Conservation (phyloP, 495 filamentous ascomycete species). For the Pyronema omphalodes region DNA sequence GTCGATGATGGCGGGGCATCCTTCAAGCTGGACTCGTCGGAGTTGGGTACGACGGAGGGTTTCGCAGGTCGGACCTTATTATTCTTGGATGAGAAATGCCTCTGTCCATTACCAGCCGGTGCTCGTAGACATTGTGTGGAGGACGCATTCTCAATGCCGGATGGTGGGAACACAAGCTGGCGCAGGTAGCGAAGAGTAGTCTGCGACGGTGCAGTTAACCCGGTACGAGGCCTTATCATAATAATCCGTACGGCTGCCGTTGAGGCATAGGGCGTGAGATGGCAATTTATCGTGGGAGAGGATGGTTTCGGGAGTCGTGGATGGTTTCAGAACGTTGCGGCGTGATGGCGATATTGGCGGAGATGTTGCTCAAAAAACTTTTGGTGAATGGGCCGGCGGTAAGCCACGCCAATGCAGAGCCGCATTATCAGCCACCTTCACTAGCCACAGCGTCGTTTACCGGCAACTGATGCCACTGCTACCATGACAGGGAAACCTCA, state of each 20-base stretch:
- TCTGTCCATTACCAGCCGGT: background rate
- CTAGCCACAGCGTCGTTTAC: no score
- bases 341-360: background rate
- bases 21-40: no score
- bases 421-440: background rate
- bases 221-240: constrained; percentile 7
- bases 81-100: no score
- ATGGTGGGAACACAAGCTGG: constrained; percentile 15
- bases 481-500: no score
- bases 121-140: background rate
- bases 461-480: no score
- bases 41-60: no score
- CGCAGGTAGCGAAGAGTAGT: constrained; percentile 18
- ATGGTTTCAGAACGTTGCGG: background rate
- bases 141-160: background rate
- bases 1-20: no score
- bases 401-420: background rate
- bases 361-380: background rate
- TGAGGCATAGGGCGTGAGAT: constrained; percentile 1
- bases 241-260: constrained; percentile 1
- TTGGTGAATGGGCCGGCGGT: background rate
- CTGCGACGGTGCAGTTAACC: constrained; percentile 14
- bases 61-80: no score
- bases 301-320: background rate
- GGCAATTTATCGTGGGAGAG: background rate